These are phyloP conservation scores for Dendrothele bispora DNA, from an alignment of 768 basidiomycete genomes.

Conservation along the genomic window DNA sequence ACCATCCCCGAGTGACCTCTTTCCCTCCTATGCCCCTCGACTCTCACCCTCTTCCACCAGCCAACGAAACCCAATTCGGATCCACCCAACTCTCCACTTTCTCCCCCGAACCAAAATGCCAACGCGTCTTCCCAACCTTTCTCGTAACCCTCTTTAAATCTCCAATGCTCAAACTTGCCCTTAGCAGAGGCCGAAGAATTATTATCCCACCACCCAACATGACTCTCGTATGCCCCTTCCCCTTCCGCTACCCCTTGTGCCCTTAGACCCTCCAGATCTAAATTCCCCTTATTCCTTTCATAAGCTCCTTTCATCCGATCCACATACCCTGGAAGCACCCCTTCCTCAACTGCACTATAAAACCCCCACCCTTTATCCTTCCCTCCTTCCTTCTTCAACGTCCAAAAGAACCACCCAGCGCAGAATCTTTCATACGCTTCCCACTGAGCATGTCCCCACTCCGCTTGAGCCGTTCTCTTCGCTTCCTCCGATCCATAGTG, in stretches of 20 bases:
- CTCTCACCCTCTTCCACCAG: slow-evolving; percentile 54
- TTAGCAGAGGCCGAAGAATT: slow-evolving; percentile 39
- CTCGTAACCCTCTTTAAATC: slow-evolving; percentile 65
- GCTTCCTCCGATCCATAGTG: slow-evolving; percentile 36
- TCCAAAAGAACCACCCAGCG: slow-evolving; percentile 86
- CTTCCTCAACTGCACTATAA: slow-evolving; percentile 58
- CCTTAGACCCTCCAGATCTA: neutral
- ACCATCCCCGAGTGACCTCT: slow-evolving; percentile 69
- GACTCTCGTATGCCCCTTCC: slow-evolving; percentile 26
- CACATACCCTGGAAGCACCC: slow-evolving; percentile 52
- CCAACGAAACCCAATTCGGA: slow-evolving; percentile 66
- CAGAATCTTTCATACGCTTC: slow-evolving; percentile 61
- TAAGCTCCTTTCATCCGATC: slow-evolving; percentile 4
- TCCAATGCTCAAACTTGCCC: slow-evolving; percentile 65
- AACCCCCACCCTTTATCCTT: slow-evolving; percentile 80
- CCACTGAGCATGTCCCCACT: slow-evolving; percentile 66
- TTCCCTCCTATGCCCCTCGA: slow-evolving; percentile 40
- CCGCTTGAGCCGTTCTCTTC: slow-evolving; percentile 30
- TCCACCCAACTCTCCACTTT: slow-evolving; percentile 22
- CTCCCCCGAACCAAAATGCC: slow-evolving; percentile 43
- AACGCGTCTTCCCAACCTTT: slow-evolving; percentile 75
- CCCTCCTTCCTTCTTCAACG: slow-evolving; percentile 65
- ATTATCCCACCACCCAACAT: slow-evolving; percentile 41
- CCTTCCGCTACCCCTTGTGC: neutral
- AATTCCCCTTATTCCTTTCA: neutral